These are phyloP conservation scores for Trametopsis cervina DNA, from an alignment of 768 basidiomycete genomes.

Conservation along the genomic window DNA sequence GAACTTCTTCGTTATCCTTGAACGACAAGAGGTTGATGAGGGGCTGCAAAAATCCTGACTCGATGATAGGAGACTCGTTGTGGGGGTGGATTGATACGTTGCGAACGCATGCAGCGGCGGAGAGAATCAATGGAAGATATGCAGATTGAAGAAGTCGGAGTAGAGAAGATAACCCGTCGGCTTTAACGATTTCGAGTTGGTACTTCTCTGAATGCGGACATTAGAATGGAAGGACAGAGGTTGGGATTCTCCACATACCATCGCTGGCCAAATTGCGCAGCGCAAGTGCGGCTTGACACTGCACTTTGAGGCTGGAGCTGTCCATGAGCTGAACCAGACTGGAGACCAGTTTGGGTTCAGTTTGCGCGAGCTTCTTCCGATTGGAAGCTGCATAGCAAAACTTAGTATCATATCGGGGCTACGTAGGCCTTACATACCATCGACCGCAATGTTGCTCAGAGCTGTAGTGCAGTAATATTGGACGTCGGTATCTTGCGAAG, in stretches of 20 bases:
- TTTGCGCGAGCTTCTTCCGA: conserved; percentile 89
- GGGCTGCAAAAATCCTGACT: conserved; percentile 94
- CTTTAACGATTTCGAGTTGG: conserved; percentile 96
- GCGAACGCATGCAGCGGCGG: conserved; percentile 96
- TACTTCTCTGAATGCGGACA: conserved; percentile 93
- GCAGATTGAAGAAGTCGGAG: conserved; percentile 93
- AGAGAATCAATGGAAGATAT: conserved; percentile 95
- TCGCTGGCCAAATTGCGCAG: conserved; percentile 96
- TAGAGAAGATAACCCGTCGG: conserved; percentile 86
- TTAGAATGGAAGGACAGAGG: background rate
- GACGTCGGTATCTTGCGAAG: conserved; percentile 97
- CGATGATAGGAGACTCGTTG: conserved; percentile 99
- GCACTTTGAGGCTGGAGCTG: conserved; percentile 93
- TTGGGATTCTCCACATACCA: conserved; percentile 51
- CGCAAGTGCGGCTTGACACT: conserved; percentile 96
- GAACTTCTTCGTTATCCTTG: conserved; percentile 99
- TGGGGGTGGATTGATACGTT: conserved; percentile 98
- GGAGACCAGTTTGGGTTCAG: conserved; percentile 89
- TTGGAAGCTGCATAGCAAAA: conserved; percentile 52
- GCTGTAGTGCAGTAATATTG: conserved; percentile 99
- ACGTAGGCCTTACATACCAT: conserved; percentile 43
- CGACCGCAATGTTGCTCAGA: conserved; percentile 96
- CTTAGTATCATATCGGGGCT: background rate
- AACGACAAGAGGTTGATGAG: conserved; percentile 94
- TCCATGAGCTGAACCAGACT: conserved; percentile 96